Base-by-base conservation (phyloP, 306 rosid species). In the Vachellia pachyceras region DNA sequence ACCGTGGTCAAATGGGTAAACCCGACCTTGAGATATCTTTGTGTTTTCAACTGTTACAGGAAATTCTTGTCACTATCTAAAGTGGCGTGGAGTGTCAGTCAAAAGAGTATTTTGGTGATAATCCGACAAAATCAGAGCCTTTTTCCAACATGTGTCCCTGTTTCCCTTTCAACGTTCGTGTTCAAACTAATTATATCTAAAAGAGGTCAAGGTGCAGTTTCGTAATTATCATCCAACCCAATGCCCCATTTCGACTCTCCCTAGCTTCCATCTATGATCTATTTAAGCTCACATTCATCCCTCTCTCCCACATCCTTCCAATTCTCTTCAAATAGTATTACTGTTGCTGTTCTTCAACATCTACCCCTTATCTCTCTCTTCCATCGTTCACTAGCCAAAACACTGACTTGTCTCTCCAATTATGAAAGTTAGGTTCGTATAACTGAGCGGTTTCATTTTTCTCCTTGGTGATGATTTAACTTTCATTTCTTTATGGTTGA, bases 111-210 rank as follows among this genome's bases (percentile, higher is more conserved):
- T 88, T 82, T 65, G 76, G 78, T 80, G 82, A 79, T 68, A 88
- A 90, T 66, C 98, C 97, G 98, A 96, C 99, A 93, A 93, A 90
- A 89, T 89, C 94, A 85, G 85, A 82, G 83, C 71, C 92, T 73
- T 88, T 88, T 86, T 68, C 88, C 93, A 95, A 87, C 95, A 86
- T 86, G 85, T 85, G 89, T 87, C 92, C 97, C 94, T 87, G 84
- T 83, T 86, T 78, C 85, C 82, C 88, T 88, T 88, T 91, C 94
- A 85, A 87, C 82, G 46, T 88, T 88, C 80, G 87, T 77, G 87
- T 90, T 89, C 91, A 89, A 90, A 88, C 85, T 72, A 77, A 70
- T 72, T 82, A 70, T 72, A 72, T 86, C 76, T 80, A 75, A 88
- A 86, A 80, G 84, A 86, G 88, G 89, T 81, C 84, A 84, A 87